Base-by-base conservation (phyloP, 169 alveolate species). In the Cytauxzoon felis region DNA sequence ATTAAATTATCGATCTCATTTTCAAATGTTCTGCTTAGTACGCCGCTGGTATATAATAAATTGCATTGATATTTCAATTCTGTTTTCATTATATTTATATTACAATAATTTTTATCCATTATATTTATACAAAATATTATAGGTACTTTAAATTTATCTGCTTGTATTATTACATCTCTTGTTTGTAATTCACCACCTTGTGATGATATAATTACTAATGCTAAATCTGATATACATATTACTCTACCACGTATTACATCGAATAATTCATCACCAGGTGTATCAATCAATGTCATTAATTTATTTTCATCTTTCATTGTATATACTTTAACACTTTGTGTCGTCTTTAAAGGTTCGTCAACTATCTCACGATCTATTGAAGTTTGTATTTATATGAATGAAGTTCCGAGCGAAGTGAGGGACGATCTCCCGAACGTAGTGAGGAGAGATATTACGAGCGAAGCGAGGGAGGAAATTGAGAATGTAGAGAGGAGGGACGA, bases 231-330 rank as follows among this genome's bases (percentile, higher is more conserved):
- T 34, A 66, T 73, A 29, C 84, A 81, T 4, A 87, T 78, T 38
- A 91, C 92, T 4, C 92, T 79, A 16, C 93, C 94, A 18, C 94
- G 54, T 41, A 82, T 47, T 13, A 78, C 53, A 36, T 76, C 91
- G 50, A 86, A 87, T 38, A 78, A 58, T 50, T 51, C 82, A 63
- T 89, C 92, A 13, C 94, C 94, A 1, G 94, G 92, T 18, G 93
- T 88, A 47, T 88, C 93, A 11, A 88, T 48, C 33, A 84, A 68
- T 19, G 91, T 85, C 19, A 68, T 78, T n/a, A 54, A 49, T 27
- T 32, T 45, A 42, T 72, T 69, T 5, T 59, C 81, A 26, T 27
- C 41, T 23, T 78, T 80, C 33, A 70, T 78, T 21, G 72, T 53
- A 32, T 69, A 42, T 19, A 80, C 67, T 6, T 60, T 65, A 21